Evolutionary conservation across 108 stramenopile species (phyloP), one percentile per base, ranked within the genome.

Genomic region (Nitzschia putrida): DNA sequence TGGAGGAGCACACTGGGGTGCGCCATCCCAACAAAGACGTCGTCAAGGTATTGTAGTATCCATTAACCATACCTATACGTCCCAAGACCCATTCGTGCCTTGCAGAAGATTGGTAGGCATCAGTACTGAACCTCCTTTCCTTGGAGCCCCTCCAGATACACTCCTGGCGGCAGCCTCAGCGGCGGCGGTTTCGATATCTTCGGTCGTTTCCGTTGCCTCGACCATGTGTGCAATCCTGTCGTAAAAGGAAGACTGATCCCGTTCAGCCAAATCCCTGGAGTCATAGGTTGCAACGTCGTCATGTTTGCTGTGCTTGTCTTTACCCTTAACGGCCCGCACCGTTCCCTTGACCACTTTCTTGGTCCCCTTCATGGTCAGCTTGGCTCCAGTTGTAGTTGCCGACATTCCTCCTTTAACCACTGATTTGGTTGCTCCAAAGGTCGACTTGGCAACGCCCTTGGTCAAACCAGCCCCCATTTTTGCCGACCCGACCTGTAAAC

Each of bases 341-440:
- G 58, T 59, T 59, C 58, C 58, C 39, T 59, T 59, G 12, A 59
- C 58, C 18, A 63, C 61, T 47, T 63, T 63, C 23, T 63, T 63
- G 18, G 61, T 63, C 5, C 61, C 61, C 44, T 63, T 63, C 61
- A 63, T 63, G 44, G 61, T 63, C 23, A 63, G 21, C 23, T 45
- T 63, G 42, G 61, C 61, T 10, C 61, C 23, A 41, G 16, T 45
- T 10, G 61, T 47, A 1, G 61, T 63, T 10, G 61, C 61, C 8
- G 16, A 23, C 8, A 63, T 21, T 8, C 29, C 25, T 22, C 61
- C 61, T 14, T 63, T 63, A 7, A 63, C 61, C 14, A 63, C 61
- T 13, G 61, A 16, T 22, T 63, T 63, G 16, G 29, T 63, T 24
- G 61, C 61, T 2, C 61, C 61, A 63, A 45, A 63, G 21, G 61